Base-by-base conservation (phyloP, 352 stramenopile genomes). In the Phytopythium vexans region DNA sequence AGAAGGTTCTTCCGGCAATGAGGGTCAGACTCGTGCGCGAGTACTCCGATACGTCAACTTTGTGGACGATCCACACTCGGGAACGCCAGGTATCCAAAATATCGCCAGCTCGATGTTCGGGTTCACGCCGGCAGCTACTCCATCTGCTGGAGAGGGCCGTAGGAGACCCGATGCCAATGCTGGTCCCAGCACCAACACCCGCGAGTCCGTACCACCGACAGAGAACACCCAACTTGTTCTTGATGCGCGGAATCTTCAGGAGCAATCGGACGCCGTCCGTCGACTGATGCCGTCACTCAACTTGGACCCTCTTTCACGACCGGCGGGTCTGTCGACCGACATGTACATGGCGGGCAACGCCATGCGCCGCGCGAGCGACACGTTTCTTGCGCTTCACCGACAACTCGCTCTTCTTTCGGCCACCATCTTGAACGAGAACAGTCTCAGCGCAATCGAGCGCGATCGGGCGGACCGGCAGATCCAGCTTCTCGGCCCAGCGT, bases 331-430 rank as follows among this genome's bases (percentile, higher is more conserved):
- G 4, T 56, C 56, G 0, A 15, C n/a, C 2, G 67, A 76, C 31
- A 58, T 74, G 60, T 76, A 69, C 43, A 45, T 43, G 9, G 41
- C 71, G 11, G 64, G 64, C 1, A 74, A 73, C 35, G 57, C 57
- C 3, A 21, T 74, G 6, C 55, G 58, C 6, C 60, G 74, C 41
- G 67, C 54, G 0, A 53, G 56, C 34, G 67, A 74, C 41, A 74
- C 65, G 12, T 73, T 72, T 43, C 44, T 76, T 32, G 67, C 64
- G 15, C 44, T 76, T 15, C 67, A 76, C 35, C 64, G 67, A 1
- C 64, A 76, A 41, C 48, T 76, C 10, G 56, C 67, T 42, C 68
- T 69, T 34, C 32, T 76, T 4, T 60, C 60, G 4, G 57, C 56
- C 8, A 49, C 60, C 6, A 62, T 74, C 39, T 40, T 74, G 27